phyloP scores from a whole-genome alignment of 179 eudicot genomes.

The Spergularia azorica region DNA sequence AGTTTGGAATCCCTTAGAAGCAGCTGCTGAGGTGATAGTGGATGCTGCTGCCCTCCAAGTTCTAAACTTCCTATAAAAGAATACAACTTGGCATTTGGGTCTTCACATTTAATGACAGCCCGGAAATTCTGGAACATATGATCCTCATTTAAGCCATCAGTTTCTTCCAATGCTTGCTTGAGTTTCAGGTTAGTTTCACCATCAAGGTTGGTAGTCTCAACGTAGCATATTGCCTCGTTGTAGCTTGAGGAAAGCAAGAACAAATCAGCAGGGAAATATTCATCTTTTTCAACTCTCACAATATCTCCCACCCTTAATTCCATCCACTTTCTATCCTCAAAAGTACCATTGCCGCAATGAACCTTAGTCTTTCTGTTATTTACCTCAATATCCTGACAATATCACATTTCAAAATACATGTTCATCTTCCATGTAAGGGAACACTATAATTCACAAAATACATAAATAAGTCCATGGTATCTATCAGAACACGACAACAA shows the following conservation, averaged over 20 bases:
- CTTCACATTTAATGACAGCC: slow-evolving; percentile 68
- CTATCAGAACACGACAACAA: too few relatives aligned
- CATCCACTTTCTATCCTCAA: slow-evolving; percentile 58
- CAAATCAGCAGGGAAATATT: slow-evolving; percentile 78
- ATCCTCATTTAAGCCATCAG: slow-evolving; percentile 55
- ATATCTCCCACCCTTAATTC: slow-evolving; percentile 76
- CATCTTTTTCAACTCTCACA: slow-evolving; percentile 74
- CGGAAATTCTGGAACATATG: slow-evolving; percentile 44
- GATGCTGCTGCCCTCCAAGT: slow-evolving; percentile 40
- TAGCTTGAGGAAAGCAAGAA: slow-evolving; percentile 81
- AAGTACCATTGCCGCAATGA: slow-evolving; percentile 58
- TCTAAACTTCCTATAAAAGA: slow-evolving; percentile 64
- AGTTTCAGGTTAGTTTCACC: slow-evolving; percentile 88
- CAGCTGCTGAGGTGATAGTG: slow-evolving; percentile 68
- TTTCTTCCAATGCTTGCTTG: slow-evolving; percentile 67
- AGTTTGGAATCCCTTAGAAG: slow-evolving; percentile 75
- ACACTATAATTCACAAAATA: background rate
- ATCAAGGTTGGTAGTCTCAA: slow-evolving; percentile 87
- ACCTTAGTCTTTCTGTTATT: slow-evolving; percentile 68
- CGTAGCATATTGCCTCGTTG: slow-evolving; percentile 72
- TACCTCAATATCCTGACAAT: slow-evolving; percentile 66
- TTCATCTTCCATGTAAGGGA: background rate
- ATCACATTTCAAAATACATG: background rate
- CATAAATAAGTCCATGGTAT: too few relatives aligned
- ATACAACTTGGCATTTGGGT: slow-evolving; percentile 75